A percentile compares a stretch with the other conserved stretches of the same genome.
Conservation (phyloP, 2,329 filamentous ascomycete genomes). For the Scleromitrula shiraiana region DNA sequence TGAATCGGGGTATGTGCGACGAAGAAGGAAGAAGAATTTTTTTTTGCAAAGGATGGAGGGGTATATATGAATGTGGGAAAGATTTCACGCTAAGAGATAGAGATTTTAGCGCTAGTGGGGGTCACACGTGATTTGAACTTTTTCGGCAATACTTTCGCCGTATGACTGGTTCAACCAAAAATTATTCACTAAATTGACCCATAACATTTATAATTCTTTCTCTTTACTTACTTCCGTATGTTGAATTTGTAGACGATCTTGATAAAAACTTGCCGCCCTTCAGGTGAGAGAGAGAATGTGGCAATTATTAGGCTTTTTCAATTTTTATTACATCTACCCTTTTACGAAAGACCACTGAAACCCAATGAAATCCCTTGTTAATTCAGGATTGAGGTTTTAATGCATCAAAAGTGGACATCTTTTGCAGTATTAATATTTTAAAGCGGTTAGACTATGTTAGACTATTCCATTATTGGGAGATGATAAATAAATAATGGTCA, state of each 20-base stretch:
- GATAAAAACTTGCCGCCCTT: not conserved
- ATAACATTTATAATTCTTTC: not conserved
- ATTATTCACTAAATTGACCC: not conserved
- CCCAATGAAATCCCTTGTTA: no score
- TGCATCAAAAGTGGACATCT: no score
- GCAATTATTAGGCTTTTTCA: no score
- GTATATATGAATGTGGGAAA: constrained; percentile 6
- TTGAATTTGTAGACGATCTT: not conserved
- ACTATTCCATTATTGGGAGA: no score
- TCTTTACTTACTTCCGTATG: no score
- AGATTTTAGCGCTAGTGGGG: constrained; percentile 10
- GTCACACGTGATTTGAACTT: not conserved
- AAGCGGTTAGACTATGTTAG: no score
- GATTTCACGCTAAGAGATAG: constrained; percentile 3
- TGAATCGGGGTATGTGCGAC: constrained; percentile 28
- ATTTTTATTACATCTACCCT: no score
- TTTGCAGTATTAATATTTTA: no score
- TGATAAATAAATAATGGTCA: no score
- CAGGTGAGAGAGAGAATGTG: no score
- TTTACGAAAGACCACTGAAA: no score
- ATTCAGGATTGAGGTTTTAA: no score
- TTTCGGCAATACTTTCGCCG: not conserved
- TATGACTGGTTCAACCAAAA: not conserved
- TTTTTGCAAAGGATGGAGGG: constrained; percentile 7
- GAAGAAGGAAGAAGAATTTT: constrained; percentile 10